Conservation (phyloP, 2,329 filamentous ascomycete genomes). For the Cladophialophora exuberans region DNA sequence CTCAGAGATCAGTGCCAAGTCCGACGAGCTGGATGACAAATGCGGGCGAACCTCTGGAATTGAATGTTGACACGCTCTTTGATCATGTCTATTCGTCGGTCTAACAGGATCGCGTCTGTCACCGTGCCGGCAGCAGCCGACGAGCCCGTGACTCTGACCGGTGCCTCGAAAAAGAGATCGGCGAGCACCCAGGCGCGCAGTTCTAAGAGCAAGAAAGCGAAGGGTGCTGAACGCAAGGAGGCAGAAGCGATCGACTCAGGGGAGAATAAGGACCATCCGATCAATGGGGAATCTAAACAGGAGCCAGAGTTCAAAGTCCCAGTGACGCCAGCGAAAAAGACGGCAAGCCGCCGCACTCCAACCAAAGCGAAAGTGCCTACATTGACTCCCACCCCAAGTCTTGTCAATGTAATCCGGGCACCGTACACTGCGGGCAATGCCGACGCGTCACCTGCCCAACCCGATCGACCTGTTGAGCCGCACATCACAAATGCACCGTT, state of each 20-base stretch:
- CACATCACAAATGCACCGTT: slow-evolving; percentile 53
- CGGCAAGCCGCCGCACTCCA: slow-evolving; percentile 34
- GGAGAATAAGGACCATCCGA: not conserved
- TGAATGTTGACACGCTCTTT: slow-evolving; percentile 21
- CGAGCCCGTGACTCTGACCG: not conserved
- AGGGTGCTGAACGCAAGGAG: slow-evolving; percentile 1
- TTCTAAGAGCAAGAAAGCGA: slow-evolving; percentile 25
- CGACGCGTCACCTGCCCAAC: slow-evolving; percentile 43
- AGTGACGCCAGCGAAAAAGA: slow-evolving; percentile 36
- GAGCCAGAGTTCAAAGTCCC: slow-evolving; percentile 31
- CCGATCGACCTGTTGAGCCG: slow-evolving; percentile 51
- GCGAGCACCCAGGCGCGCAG: slow-evolving; percentile 14
- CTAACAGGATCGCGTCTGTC: slow-evolving; percentile 22
- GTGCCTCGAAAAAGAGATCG: slow-evolving; percentile 31
- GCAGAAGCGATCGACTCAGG: not conserved
- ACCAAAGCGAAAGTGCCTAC: slow-evolving; percentile 41
- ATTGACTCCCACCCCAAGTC: slow-evolving; percentile 54
- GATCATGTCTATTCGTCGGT: slow-evolving; percentile 30
- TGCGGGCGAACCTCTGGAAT: not conserved
- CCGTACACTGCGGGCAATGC: slow-evolving; percentile 47
- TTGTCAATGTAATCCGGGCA: slow-evolving; percentile 51
- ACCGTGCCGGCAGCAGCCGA: not conserved
- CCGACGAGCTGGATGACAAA: not conserved
- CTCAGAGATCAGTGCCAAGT: not conserved
- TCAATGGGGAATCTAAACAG: slow-evolving; percentile 9